phyloP scores from a whole-genome alignment of 192 early-diverging fungal species.

The Phycomyces nitens region DNA sequence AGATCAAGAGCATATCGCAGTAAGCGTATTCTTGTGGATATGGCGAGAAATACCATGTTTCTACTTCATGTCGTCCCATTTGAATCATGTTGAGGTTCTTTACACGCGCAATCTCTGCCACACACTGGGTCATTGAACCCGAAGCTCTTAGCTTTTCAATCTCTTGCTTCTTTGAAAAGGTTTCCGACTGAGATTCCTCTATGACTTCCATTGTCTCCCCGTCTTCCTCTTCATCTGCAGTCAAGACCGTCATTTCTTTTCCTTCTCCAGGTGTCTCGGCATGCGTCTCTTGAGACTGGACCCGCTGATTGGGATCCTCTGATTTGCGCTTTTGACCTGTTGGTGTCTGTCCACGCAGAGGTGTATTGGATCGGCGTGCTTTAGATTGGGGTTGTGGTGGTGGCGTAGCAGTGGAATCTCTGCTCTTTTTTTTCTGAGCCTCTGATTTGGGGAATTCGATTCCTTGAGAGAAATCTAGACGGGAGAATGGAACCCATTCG shows the following conservation, averaged over 20 bases:
- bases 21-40: constrained; percentile 88
- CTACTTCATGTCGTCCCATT: constrained; percentile 88
- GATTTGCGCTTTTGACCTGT: neutral
- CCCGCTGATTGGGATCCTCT: neutral
- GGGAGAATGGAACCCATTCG: constrained; percentile 80
- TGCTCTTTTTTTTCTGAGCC: constrained; percentile 46
- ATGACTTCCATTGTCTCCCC: constrained; percentile 18
- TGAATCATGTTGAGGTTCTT: constrained; percentile 93
- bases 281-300: neutral
- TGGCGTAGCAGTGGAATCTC: constrained; percentile 38
- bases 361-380: neutral
- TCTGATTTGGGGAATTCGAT: constrained; percentile 67
- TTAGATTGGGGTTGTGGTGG: constrained; percentile 22
- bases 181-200: constrained; percentile 5
- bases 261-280: constrained; percentile 8
- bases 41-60: constrained; percentile 99
- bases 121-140: constrained; percentile 96
- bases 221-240: constrained; percentile 23
- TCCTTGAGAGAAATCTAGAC: constrained; percentile 62
- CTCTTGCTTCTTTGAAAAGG: constrained; percentile 93
- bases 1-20: constrained; percentile 80
- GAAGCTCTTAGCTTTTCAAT: constrained; percentile 89
- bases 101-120: constrained; percentile 88
- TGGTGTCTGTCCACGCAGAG: constrained; percentile 3
- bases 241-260: constrained; percentile 1